Percentiles rank a stretch among this genome's conserved stretches.
These are phyloP conservation scores for Panicum virgatum DNA, from an alignment of 202 grass and related monocot genomes.

Conservation along the genomic window DNA sequence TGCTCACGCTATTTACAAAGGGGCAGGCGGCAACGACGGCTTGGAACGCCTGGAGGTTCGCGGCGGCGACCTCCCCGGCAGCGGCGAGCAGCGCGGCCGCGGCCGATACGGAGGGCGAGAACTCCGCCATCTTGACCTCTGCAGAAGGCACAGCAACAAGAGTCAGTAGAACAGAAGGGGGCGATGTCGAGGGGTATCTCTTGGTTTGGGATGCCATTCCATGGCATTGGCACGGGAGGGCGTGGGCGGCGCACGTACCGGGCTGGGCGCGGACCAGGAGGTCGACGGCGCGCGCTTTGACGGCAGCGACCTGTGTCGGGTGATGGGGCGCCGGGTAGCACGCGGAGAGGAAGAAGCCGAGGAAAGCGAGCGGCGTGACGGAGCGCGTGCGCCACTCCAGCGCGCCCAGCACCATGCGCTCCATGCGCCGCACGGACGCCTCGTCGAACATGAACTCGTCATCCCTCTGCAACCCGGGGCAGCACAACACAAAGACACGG, in stretches of 20 bases:
- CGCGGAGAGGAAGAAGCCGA: constrained; percentile 70
- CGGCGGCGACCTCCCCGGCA: constrained; percentile 64
- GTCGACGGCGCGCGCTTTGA: constrained; percentile 71
- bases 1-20: constrained; percentile 94
- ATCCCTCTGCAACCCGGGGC: constrained; percentile 47
- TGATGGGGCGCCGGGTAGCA: constrained; percentile 58
- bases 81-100: constrained; percentile 68
- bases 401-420: constrained; percentile 60
- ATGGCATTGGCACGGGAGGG: constrained; percentile 1
- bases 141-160: not conserved
- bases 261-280: constrained; percentile 59
- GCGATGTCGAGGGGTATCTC: not conserved
- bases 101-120: constrained; percentile 67
- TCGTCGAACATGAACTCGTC: constrained; percentile 74
- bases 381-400: constrained; percentile 90
- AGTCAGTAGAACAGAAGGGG: not conserved
- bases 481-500: not conserved
- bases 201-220: not conserved
- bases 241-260: constrained; percentile 44
- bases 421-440: constrained; percentile 68
- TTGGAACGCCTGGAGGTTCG: constrained; percentile 58
- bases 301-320: constrained; percentile 43
- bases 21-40: constrained; percentile 55
- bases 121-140: constrained; percentile 87
- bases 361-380: constrained; percentile 90